phyloP scores from a whole-genome alignment of 2,329 filamentous ascomycete species.

The Rosellinia necatrix region DNA sequence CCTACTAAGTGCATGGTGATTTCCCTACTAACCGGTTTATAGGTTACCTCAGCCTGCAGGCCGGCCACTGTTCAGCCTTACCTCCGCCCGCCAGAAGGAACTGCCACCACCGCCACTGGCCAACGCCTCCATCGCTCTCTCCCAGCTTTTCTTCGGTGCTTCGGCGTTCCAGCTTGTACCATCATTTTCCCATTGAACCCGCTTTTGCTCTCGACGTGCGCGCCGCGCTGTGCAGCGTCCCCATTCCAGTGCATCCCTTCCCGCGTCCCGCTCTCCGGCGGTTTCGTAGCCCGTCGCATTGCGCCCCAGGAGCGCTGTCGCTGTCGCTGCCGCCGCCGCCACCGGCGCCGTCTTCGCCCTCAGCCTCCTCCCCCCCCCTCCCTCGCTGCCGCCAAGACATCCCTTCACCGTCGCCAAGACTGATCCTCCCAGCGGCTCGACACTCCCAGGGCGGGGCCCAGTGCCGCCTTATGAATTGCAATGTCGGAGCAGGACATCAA shows the following conservation, averaged over 20 bases:
- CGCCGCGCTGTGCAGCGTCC: not conserved
- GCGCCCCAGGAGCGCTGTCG: not conserved
- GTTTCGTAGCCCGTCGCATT: constrained; percentile 1
- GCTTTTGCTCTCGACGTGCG: constrained; percentile 19
- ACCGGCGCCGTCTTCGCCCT: not conserved
- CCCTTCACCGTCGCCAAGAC: too few relatives aligned
- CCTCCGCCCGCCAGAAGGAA: too few relatives aligned
- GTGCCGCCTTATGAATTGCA: constrained; percentile 18
- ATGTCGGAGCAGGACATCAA: constrained; percentile 42
- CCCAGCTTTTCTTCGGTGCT: constrained; percentile 10
- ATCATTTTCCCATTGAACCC: constrained; percentile 12
- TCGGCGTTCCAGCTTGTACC: constrained; percentile 20
- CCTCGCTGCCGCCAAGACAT: constrained; percentile 16
- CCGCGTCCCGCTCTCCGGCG: not conserved
- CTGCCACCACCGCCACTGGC: not conserved
- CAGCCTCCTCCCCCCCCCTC: not conserved
- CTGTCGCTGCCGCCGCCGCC: not conserved
- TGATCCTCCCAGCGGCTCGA: too few relatives aligned
- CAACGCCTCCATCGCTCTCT: not conserved
- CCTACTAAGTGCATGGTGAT: too few relatives aligned
- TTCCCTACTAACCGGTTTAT: too few relatives aligned
- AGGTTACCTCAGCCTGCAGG: too few relatives aligned
- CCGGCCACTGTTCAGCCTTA: too few relatives aligned
- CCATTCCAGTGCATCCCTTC: not conserved
- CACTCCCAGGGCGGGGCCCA: constrained; percentile 22